phyloP scores from a whole-genome alignment of 169 alveolate species.

The Cryptosporidium parvum region DNA sequence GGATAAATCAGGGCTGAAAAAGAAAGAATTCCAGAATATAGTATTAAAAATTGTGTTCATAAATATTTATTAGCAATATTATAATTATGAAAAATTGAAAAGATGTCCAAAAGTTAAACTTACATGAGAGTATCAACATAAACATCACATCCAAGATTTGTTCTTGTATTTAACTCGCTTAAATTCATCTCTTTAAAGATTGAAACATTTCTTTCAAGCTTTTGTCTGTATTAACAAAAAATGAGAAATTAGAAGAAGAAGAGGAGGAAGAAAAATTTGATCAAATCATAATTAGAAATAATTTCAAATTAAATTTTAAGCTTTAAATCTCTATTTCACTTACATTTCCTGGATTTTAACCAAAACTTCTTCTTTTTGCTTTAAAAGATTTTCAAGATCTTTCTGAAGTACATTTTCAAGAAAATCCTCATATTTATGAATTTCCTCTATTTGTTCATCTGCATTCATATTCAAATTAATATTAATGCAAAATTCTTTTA shows the following conservation, averaged over 20 bases:
- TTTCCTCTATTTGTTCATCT: not conserved
- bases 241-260: too few relatives aligned
- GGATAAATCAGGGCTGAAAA: conserved; percentile 32
- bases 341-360: conserved; percentile 71
- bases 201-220: conserved; percentile 53
- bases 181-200: conserved; percentile 34
- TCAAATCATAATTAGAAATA: not conserved
- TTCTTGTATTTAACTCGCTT: conserved; percentile 58
- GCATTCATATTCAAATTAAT: not conserved
- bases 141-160: conserved; percentile 66
- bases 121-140: conserved; percentile 58
- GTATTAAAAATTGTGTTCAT: not conserved
- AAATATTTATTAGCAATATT: not conserved
- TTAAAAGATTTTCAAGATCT: conserved; percentile 46
- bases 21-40: too few relatives aligned
- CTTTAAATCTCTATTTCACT: not conserved
- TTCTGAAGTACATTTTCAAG: conserved; percentile 68
- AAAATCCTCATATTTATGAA: conserved; percentile 57
- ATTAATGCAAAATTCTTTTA: too few relatives aligned
- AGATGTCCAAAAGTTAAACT: conserved; percentile 5
- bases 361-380: conserved; percentile 11
- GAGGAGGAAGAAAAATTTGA: not conserved
- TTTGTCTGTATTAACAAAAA: conserved; percentile 12
- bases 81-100: not conserved
- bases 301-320: too few relatives aligned